Evolutionary conservation across 257 asterid species (phyloP), one percentile per base, ranked within the genome.

Genomic region (Dorcoceras hygrometricum): DNA sequence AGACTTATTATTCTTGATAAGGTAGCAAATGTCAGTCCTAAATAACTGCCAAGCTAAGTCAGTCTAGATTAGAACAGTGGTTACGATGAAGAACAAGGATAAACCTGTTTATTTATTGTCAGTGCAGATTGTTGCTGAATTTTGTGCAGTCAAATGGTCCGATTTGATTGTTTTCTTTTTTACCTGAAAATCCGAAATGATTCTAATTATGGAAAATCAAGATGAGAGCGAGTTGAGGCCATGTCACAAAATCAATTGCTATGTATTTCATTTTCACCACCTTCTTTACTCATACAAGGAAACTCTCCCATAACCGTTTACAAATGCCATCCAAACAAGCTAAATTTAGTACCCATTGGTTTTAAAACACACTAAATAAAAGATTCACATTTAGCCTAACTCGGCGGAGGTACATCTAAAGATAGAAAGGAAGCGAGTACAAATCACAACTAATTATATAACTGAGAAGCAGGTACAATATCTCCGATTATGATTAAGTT

Each of bases 121-220:
- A 16, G 81, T 73, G 43, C 57, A 23, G 65, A 65, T 34, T 63
- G 75, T 72, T 78, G 75, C 77, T 74, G 81, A 62, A 80, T 81
- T 91, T 91, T 66, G 98, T 91, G 70, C 98, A 91, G 82, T 91
- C 98, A 68, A 66, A 87, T 43, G 98, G 98, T 48, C 96, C 96
- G 22, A 89, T 81, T 66, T 80, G 76, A 63, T 79, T 89, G 88
- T 80, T 82, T 79, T 84, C 91, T 75, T 83, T 65, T 76, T 85
- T 59, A 89, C 96, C 96, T 91, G 95, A 63, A 77, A 75, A 76
- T 26, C 46, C 77, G 76, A 25, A 34, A 55, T 29, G 62, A 70
- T n/a, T 48, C 60, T 23, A 63, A 50, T 70, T 50, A 57, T 36
- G 55, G 48, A 62, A 71, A 53, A 63, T 19, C 4, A 19, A 3